A percentile compares a stretch with the other conserved stretches of the same genome.
These are phyloP conservation scores for Cladosporium colombiae DNA, from an alignment of 2,329 filamentous ascomycete genomes.

Conservation along the genomic window DNA sequence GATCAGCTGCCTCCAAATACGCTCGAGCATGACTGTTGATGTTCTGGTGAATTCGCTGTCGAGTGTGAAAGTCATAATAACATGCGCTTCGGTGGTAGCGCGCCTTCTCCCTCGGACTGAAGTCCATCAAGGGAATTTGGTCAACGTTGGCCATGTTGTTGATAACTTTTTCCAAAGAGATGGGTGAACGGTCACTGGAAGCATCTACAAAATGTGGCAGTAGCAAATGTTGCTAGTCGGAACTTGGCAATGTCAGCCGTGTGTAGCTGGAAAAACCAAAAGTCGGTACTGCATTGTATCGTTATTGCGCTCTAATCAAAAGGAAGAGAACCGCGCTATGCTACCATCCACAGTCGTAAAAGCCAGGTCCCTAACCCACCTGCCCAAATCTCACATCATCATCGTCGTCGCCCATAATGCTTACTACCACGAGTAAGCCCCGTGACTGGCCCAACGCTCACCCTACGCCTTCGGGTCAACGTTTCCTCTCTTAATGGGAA, in stretches of 20 bases:
- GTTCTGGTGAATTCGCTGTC: neutral
- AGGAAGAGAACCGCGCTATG: neutral
- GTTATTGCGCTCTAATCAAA: neutral
- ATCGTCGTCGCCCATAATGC: neutral
- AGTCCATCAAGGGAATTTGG: neutral
- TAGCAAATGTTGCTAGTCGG: neutral
- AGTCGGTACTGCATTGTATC: neutral
- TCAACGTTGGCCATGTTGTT: neutral
- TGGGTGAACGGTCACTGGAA: neutral
- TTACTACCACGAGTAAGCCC: too few species aligned
- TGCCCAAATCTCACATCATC: neutral
- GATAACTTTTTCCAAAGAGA: neutral
- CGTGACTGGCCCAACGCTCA: too few species aligned
- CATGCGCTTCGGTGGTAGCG: neutral
- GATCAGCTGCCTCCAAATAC: neutral
- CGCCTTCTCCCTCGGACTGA: neutral
- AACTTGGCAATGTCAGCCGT: neutral
- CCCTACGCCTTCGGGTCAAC: conserved; percentile 17
- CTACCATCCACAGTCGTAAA: neutral
- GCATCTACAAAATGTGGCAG: neutral
- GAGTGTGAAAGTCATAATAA: neutral
- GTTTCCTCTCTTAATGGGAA: conserved; percentile 2
- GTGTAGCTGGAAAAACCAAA: neutral
- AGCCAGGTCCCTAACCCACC: neutral
- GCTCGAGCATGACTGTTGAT: neutral